Conservation (phyloP, 345 rosid genomes). For the Syzygium oleosum region DNA sequence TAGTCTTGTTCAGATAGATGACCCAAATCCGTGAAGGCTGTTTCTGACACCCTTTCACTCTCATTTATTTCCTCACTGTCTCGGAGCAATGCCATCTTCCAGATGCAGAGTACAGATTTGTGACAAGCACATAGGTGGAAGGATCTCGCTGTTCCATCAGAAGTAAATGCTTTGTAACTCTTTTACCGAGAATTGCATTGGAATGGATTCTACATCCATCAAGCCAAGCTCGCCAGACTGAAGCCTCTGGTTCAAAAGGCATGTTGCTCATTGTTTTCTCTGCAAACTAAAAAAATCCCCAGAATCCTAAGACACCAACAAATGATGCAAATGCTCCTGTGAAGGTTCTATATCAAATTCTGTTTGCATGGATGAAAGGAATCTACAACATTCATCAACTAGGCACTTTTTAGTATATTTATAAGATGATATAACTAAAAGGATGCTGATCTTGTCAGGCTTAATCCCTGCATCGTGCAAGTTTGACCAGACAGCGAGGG, state of each 20-base stretch:
- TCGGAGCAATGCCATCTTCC: no score
- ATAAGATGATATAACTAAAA: slow-evolving; percentile 43
- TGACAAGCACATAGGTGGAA: no score
- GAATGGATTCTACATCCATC: no score
- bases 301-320: slow-evolving; percentile 50
- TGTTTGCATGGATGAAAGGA: slow-evolving; percentile 49
- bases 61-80: no score
- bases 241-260: slow-evolving; percentile 45
- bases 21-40: no score
- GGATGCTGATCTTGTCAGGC: slow-evolving; percentile 46
- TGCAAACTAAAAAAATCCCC: slow-evolving; percentile 77
- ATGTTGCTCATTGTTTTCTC: slow-evolving; percentile 36
- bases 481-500: slow-evolving; percentile 39
- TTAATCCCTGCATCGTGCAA: slow-evolving; percentile 5
- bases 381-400: slow-evolving; percentile 37
- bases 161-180: no score
- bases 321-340: slow-evolving; percentile 54
- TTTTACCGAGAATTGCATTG: no score
- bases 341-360: slow-evolving; percentile 42
- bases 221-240: background rate
- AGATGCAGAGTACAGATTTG: no score
- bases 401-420: slow-evolving; percentile 35
- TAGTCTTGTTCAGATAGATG: no score
- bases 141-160: no score
- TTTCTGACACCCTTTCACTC: no score